A percentile compares a stretch with the other conserved stretches of the same genome.
Evolutionary conservation across 768 basidiomycete species (phyloP).

Genomic region (Lactifluus pinguis): DNA sequence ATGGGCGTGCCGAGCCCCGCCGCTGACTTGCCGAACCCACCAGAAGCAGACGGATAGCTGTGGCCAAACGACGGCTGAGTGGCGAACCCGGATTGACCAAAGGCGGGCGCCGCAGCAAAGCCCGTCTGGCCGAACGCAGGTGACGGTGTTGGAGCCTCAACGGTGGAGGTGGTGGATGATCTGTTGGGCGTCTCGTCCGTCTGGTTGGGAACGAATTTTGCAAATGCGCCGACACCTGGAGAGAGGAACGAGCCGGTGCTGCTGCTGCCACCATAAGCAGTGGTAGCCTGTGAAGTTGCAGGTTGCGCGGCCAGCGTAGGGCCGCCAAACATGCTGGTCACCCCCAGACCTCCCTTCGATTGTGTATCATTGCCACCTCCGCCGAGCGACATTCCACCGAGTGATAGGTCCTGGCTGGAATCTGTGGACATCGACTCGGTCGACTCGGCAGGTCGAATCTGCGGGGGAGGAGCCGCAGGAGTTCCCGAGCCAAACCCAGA

Average conservation of each 20-base stretch:
- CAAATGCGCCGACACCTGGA: constrained; percentile 27
- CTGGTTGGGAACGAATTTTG: constrained; percentile 12
- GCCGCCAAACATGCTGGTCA: constrained; percentile 23
- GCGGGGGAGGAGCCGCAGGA: constrained; percentile 2
- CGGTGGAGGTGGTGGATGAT: background rate
- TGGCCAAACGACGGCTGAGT: constrained; percentile 26
- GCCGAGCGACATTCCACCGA: constrained; percentile 25
- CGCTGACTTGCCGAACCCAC: constrained; percentile 18
- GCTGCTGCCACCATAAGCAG: constrained; percentile 6
- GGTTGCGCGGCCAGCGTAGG: constrained; percentile 13
- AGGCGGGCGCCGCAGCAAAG: constrained; percentile 16
- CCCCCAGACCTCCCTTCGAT: constrained; percentile 14
- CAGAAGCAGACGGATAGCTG: background rate
- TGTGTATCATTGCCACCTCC: constrained; percentile 9
- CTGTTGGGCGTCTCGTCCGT: constrained; percentile 12
- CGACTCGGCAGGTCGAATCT: constrained; percentile 8
- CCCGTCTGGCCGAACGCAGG: constrained; percentile 20
- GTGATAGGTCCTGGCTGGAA: constrained; percentile 12
- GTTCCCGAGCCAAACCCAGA: constrained; percentile 5
- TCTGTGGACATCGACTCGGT: constrained; percentile 17
- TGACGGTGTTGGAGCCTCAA: constrained; percentile 15
- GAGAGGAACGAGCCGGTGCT: constrained; percentile 18
- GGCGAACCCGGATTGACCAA: constrained; percentile 28
- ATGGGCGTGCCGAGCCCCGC: constrained; percentile 20
- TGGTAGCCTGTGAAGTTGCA: background rate